Base-by-base conservation (phyloP, 768 basidiomycete genomes). In the Podaxis carcinomalis region DNA sequence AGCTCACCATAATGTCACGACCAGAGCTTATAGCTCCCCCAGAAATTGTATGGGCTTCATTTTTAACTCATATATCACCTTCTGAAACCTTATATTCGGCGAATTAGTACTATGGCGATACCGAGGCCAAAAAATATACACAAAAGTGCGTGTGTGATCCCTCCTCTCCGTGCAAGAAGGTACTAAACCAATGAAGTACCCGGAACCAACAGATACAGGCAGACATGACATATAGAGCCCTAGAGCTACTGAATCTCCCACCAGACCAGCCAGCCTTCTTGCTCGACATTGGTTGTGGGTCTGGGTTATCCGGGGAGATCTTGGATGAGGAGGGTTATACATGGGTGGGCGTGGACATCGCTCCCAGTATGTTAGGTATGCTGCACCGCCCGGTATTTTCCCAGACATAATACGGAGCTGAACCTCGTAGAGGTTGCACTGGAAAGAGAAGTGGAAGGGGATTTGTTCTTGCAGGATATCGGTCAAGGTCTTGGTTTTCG, bases 401-500 rank as follows among this genome's bases (percentile, higher is more conserved):
- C 40, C 11, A 5, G 13, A 49, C 5, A 23, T 9, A 23, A 1
- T 13, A 13, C 10, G 19, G 7, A 27, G 11, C 23, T 49, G 25
- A 49, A 7, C 2, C 47, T 19, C 46, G 28, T 63, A 95, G 95
- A 98, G 82, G 93, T 98, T 28, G 97, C 97, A 6, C 77, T 99
- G 54, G 94, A 98, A 71, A 80, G 96, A 42, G 93, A 98, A 69
- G 91, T 98, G 0, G 93, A 95, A 64, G 97, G 97, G 2, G 97
- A 99, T 73, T 77, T 99, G 23, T 96, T 99, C 72, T 73, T 98
- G 36, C 95, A 98, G 66, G 97, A 99, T 69, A 97, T 98, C 46
- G 97, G 97, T 0, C 97, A 99, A 72, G 97, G 97, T 0, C 92
- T 98, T 68, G 95, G 95, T 5, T 99, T 97, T 73, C 84, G 97